A percentile compares a stretch with the other conserved stretches of the same genome.
Conservation (phyloP, 2,329 filamentous ascomycete genomes). For the Tolypocladium cylindrosporum region DNA sequence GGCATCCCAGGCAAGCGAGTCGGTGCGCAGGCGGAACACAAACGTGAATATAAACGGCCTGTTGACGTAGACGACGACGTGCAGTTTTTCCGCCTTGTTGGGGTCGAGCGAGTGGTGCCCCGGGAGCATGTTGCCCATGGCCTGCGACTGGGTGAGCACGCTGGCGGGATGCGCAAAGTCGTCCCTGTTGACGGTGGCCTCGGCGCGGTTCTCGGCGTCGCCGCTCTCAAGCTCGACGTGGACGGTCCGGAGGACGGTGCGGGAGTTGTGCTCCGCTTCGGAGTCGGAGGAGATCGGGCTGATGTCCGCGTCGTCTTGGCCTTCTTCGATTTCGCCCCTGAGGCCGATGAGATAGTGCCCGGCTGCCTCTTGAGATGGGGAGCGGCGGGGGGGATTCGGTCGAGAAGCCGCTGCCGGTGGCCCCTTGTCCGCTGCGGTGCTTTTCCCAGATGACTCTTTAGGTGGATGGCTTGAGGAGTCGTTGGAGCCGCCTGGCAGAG, state of each 20-base stretch:
- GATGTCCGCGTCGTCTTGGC: conserved; percentile 18
- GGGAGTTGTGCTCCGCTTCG: conserved; percentile 32
- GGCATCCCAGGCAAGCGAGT: conserved; percentile 43
- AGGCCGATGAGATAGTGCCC: conserved; percentile 59
- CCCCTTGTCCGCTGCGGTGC: not conserved
- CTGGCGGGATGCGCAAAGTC: conserved; percentile 30
- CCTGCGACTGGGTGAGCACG: conserved; percentile 20
- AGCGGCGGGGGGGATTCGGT: conserved; percentile 5
- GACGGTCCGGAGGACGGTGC: conserved; percentile 55
- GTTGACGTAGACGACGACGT: conserved; percentile 63
- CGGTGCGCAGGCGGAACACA: conserved; percentile 51
- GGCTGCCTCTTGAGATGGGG: conserved; percentile 16
- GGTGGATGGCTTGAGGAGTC: conserved; percentile 5
- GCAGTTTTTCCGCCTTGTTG: conserved; percentile 47
- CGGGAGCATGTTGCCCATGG: conserved; percentile 21
- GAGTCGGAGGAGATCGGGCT: conserved; percentile 19
- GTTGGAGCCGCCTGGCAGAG: conserved; percentile 24
- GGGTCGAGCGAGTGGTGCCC: conserved; percentile 32
- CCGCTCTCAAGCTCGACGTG: conserved; percentile 51
- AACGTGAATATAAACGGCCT: conserved; percentile 71
- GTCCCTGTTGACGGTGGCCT: conserved; percentile 30
- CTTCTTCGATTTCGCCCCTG: conserved; percentile 50
- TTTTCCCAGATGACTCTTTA: not conserved
- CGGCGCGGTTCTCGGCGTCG: conserved; percentile 24
- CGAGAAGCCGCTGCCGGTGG: not conserved